Evolutionary conservation across 768 basidiomycete species (phyloP).

Genomic region (Trametes maxima): DNA sequence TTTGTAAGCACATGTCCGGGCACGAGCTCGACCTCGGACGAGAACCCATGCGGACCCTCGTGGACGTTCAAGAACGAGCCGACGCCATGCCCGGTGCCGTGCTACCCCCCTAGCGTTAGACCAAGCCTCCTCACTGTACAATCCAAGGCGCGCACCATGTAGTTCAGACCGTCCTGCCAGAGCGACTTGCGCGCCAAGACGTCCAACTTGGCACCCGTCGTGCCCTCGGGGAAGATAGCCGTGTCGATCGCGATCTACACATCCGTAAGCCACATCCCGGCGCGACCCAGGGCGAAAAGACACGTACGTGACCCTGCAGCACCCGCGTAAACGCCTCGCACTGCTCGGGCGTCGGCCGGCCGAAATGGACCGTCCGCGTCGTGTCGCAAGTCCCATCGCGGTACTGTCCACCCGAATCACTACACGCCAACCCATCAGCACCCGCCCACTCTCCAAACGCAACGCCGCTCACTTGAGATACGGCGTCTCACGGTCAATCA

Average conservation of each 20-base stretch:
- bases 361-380: conserved; percentile 83
- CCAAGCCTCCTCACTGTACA: background rate
- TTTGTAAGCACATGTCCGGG: conserved; percentile 94
- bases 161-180: conserved; percentile 86
- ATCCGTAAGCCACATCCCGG: background rate
- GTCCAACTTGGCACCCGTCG: conserved; percentile 80
- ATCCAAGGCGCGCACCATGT: conserved; percentile 52
- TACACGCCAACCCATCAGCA: conserved; percentile 33
- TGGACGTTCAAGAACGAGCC: conserved; percentile 87
- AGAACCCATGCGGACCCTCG: conserved; percentile 83
- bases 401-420: conserved; percentile 92
- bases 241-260: conserved; percentile 86
- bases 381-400: conserved; percentile 89
- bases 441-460: conserved; percentile 2
- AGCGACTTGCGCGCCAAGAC: conserved; percentile 87
- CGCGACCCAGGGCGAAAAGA: conserved; percentile 18
- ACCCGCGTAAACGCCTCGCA: conserved; percentile 94
- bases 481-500: conserved; percentile 78
- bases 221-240: conserved; percentile 89
- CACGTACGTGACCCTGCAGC: conserved; percentile 90
- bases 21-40: conserved; percentile 64
- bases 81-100: conserved; percentile 91
- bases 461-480: conserved; percentile 77
- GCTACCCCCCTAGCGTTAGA: conserved; percentile 43
- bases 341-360: conserved; percentile 82